Percentiles rank a stretch among this genome's conserved stretches.
phyloP scores from a whole-genome alignment of 2,329 filamentous ascomycete genomes.

The Neocatenulostroma microsporum region DNA sequence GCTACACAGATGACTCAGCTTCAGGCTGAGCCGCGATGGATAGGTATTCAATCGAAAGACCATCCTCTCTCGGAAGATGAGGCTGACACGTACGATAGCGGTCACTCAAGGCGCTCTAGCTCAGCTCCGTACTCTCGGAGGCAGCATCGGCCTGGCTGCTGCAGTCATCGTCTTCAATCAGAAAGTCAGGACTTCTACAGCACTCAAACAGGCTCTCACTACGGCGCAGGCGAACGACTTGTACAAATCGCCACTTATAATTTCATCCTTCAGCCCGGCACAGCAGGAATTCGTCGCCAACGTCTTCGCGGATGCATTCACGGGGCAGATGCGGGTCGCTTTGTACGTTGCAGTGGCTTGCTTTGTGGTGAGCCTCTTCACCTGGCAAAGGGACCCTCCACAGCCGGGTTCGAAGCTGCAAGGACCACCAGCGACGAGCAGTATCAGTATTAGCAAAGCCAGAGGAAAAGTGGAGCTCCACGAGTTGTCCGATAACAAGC shows the following conservation, averaged over 20 bases:
- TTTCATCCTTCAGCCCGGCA: conserved; percentile 7
- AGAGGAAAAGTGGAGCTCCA: too few relatives aligned
- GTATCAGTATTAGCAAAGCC: too few relatives aligned
- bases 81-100: conserved; percentile 5
- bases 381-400: too few relatives aligned
- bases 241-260: conserved; percentile 9
- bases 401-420: too few relatives aligned
- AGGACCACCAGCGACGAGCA: too few relatives aligned
- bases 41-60: too few relatives aligned
- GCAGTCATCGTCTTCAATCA: conserved; percentile 13
- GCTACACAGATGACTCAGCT: conserved; percentile 10
- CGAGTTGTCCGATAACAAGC: too few relatives aligned
- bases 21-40: conserved; percentile 5
- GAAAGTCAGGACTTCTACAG: conserved; percentile 7
- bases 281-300: too few relatives aligned
- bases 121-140: conserved; percentile 14
- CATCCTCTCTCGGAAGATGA: too few relatives aligned
- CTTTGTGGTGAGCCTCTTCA: conserved; percentile 13
- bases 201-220: conserved; percentile 4
- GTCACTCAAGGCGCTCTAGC: conserved; percentile 15
- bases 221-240: conserved; percentile 5
- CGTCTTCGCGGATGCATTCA: conserved; percentile 18
- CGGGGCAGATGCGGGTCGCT: conserved; percentile 14
- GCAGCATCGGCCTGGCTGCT: conserved; percentile 13
- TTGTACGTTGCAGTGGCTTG: conserved; percentile 14